Percentiles rank a stretch among this genome's conserved stretches.
phyloP scores from a whole-genome alignment of 1,139 yeast genomes.

The Hansenula anomala region DNA sequence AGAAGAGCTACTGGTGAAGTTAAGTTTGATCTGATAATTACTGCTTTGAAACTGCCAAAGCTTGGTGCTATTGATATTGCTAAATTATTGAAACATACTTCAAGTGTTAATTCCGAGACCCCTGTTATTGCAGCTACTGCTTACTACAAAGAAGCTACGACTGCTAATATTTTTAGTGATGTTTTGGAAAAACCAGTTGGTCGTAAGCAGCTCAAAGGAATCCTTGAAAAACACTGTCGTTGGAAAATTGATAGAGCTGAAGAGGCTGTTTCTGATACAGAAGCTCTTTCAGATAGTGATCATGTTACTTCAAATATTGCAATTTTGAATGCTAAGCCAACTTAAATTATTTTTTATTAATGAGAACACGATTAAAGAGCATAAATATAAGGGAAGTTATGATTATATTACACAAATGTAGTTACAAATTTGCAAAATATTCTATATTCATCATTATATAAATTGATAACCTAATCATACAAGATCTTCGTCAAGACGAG shows the following conservation, averaged over 20 bases:
- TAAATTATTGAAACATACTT: slow-evolving; percentile 70
- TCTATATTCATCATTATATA: slow-evolving; percentile 1
- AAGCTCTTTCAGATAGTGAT: slow-evolving; percentile 6
- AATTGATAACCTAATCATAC: not conserved
- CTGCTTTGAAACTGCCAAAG: slow-evolving; percentile 67
- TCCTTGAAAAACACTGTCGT: slow-evolving; percentile 23
- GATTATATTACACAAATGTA: not conserved
- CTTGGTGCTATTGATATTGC: slow-evolving; percentile 71
- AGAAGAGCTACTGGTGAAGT: slow-evolving; percentile 81
- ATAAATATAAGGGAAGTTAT: not conserved
- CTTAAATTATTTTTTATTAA: too few species aligned
- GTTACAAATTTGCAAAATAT: not conserved
- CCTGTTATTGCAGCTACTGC: slow-evolving; percentile 79
- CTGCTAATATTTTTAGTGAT: slow-evolving; percentile 54
- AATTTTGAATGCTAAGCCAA: not conserved
- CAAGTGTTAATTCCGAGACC: slow-evolving; percentile 68
- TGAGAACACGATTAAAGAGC: not conserved
- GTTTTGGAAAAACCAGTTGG: slow-evolving; percentile 76
- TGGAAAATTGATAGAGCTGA: slow-evolving; percentile 18
- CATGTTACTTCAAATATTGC: not conserved
- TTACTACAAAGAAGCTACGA: slow-evolving; percentile 61
- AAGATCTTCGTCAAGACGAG: slow-evolving; percentile 76
- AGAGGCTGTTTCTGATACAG: slow-evolving; percentile 24
- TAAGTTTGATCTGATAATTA: slow-evolving; percentile 76
- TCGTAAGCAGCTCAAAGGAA: slow-evolving; percentile 33